These are phyloP conservation scores for Trypanosoma scelopori DNA, from an alignment of 208 protist species.

Conservation along the genomic window DNA sequence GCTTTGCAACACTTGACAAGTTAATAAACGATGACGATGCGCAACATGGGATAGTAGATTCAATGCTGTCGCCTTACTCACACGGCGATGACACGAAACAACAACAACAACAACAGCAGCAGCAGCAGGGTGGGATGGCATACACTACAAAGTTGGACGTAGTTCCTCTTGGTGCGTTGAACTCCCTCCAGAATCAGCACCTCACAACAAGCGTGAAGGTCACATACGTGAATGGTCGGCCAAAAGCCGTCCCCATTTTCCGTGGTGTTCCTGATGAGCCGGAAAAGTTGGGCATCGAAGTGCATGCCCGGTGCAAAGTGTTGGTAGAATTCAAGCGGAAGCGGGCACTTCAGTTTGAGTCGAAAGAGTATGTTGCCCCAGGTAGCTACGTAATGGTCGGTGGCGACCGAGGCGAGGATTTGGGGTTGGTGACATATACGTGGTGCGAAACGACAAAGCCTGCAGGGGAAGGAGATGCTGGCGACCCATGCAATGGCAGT, in stretches of 20 bases:
- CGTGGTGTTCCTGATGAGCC: conserved; percentile 48
- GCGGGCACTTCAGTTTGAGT: conserved; percentile 85
- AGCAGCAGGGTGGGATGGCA: background rate
- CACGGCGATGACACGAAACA: conserved; percentile 23
- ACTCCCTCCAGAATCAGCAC: conserved; percentile 92
- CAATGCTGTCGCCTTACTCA: conserved; percentile 5
- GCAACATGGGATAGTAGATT: background rate
- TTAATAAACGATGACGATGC: conserved; percentile 24
- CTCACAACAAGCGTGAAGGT: conserved; percentile 58
- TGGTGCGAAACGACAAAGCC: conserved; percentile 55
- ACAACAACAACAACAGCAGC: conserved; percentile 24
- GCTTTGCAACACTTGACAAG: conserved; percentile 24
- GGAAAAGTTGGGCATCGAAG: conserved; percentile 52
- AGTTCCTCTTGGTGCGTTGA: conserved; percentile 94
- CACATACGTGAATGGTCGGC: conserved; percentile 61
- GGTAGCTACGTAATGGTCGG: conserved; percentile 85
- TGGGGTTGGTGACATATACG: conserved; percentile 82
- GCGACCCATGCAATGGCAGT: background rate
- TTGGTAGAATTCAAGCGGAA: conserved; percentile 91
- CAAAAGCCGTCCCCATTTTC: conserved; percentile 39
- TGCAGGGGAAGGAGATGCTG: background rate
- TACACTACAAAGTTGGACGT: conserved; percentile 45
- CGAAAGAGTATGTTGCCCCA: conserved; percentile 61
- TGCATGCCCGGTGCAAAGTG: conserved; percentile 67
- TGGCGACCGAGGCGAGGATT: conserved; percentile 86